Percentiles rank a stretch among this genome's conserved stretches.
phyloP scores from a whole-genome alignment of 495 filamentous ascomycete genomes.

The Cenococcum geophilum region DNA sequence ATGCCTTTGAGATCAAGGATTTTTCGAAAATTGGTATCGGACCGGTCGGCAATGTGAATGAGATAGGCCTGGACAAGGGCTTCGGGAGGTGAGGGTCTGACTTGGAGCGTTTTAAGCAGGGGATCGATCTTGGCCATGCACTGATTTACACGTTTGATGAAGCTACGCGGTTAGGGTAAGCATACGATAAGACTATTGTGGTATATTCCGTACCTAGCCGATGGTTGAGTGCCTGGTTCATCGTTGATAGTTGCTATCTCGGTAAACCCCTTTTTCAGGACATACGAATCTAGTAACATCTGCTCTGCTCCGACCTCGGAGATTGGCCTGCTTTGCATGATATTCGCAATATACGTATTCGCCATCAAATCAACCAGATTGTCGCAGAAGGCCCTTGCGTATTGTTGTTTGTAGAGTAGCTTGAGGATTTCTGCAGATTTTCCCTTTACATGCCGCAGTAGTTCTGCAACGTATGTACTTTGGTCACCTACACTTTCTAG shows the following conservation, averaged over 20 bases:
- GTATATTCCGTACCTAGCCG: slow-evolving; percentile 29
- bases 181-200: not conserved
- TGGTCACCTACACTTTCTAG: slow-evolving; percentile 95
- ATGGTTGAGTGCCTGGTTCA: slow-evolving; percentile 36
- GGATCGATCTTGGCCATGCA: slow-evolving; percentile 83
- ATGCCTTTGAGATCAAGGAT: slow-evolving; percentile 92
- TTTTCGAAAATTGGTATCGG: slow-evolving; percentile 92
- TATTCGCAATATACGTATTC: slow-evolving; percentile 69
- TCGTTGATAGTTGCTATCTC: slow-evolving; percentile 56
- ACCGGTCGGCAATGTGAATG: slow-evolving; percentile 84
- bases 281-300: slow-evolving; percentile 94
- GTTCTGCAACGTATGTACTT: slow-evolving; percentile 80
- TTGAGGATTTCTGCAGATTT: slow-evolving; percentile 66
- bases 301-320: slow-evolving; percentile 94
- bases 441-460: slow-evolving; percentile 63
- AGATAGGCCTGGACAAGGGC: slow-evolving; percentile 95
- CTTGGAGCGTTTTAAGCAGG: slow-evolving; percentile 93
- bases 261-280: slow-evolving; percentile 74
- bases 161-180: slow-evolving; percentile 45
- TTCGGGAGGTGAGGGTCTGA: slow-evolving; percentile 83
- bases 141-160: slow-evolving; percentile 80
- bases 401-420: slow-evolving; percentile 84
- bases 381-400: slow-evolving; percentile 90
- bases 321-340: slow-evolving; percentile 83
- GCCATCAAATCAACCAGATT: slow-evolving; percentile 82